Evolutionary conservation across 2,329 filamentous ascomycete genomes (phyloP), one percentile per base, ranked within the genome.

Genomic region (Dothiorella sarmentorum): DNA sequence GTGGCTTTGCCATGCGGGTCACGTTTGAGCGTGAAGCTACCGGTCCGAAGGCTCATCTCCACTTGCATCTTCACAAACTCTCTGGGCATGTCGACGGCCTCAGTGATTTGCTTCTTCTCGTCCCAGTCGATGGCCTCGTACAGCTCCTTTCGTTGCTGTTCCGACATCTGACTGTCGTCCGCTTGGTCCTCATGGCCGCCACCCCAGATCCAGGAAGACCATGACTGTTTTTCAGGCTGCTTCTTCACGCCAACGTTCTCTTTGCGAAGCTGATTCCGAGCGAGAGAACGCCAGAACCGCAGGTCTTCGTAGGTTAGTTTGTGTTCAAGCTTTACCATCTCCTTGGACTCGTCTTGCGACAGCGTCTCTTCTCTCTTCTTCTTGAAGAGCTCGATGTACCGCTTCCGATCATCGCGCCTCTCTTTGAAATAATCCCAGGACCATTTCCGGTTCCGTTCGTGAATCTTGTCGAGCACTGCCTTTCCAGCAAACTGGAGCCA

Each of bases 101-200:
- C 91, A 0, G 91, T 82, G 37, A 99, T 82, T 2, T 89, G 90
- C 61, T 92, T 87, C 78, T 97, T 97, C 74, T 99, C 94, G 62
- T 99, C 90, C 87, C 93, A 99, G 67, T 97, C 94, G 67, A 99
- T 99, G 51, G 91, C 95, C 65, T 95, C 88, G 72, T 97, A 99
- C 9, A 99, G 82, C 74, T 99, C 93, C 71, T 97, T 91, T 40
- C 93, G 87, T 71, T 99, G 92, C 73, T 97, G 87, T 62, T 99
- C 94, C 0, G 90, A 95, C 82, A 99, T 96, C 61, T 91, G 85
- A 0, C 87, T 90, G 62, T 92, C 89, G 65, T 95, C 88, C 3
- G 86, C 81, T 43, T 89, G 80, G 38, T 89, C 82, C 52, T 87
- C 80, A 52, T 83, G 74, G 0, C 86, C 83, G 55, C 66, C 60